Base-by-base conservation (phyloP, 306 rosid species). In the Cucurbita maxima region DNA sequence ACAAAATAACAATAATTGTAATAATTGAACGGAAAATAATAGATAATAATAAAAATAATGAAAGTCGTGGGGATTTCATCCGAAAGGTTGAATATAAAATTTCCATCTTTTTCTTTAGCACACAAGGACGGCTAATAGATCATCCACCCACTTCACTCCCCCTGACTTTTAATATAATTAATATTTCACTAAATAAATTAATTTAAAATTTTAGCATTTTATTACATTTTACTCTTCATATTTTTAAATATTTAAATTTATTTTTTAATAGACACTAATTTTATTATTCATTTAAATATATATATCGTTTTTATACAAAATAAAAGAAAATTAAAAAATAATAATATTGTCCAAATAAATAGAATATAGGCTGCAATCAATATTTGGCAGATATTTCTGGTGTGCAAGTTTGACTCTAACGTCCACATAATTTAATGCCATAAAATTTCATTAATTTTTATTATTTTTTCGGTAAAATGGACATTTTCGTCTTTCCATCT, bases 331-430 rank as follows among this genome's bases (percentile, higher is more conserved):
- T n/a, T n/a, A n/a, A n/a, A n/a, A n/a, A n/a, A n/a, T n/a, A n/a
- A n/a, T n/a, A n/a, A n/a, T n/a, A n/a, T n/a, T n/a, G n/a, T n/a
- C n/a, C n/a, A n/a, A n/a, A n/a, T n/a, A n/a, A n/a, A n/a, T n/a
- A n/a, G n/a, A n/a, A n/a, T n/a, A n/a, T n/a, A n/a, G n/a, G n/a
- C n/a, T n/a, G n/a, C 10, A 40, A 64, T 43, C 18, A 64, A 40
- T 64, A 64, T 62, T 62, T 37, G 11, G 70, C 15, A 38, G 16
- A 58, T 58, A 64, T 63, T 63, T 63, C 50, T 7, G 7, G 71
- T 41, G 71, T 63, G n/a, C 71, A 64, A 64, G 2, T 64, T 64
- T 64, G 71, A 64, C 71, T 8, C n/a, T 19, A 64, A 64, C 48
- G 14, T 64, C 53, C 37, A 43, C 71, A 7, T 11, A 64, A n/a